Evolutionary conservation across 306 rosid species (phyloP), one percentile per base, ranked within the genome.

Genomic region (Purshia tridentata): DNA sequence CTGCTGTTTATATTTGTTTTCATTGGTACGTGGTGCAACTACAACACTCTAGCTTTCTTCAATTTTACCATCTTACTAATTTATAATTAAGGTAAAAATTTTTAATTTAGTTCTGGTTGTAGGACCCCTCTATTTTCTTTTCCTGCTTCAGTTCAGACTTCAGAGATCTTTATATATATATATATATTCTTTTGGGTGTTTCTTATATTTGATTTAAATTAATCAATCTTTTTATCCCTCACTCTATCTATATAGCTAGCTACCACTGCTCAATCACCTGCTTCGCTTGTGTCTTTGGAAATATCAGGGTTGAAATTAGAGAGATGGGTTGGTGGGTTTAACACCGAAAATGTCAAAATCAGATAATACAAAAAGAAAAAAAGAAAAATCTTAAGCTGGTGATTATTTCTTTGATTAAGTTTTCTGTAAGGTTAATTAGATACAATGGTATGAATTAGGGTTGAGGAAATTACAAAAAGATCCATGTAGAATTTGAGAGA

Each of bases 271-370:
- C 74, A 67, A 62, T 80, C 84, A 69, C 72, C 81, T 4, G 63
- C 85, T 80, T 73, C 3, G 63, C 85, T 80, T 73, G 69, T 81
- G 72, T 81, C 65, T 74, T 56, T 40, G 77, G 77, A 77, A 70
- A 68, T 64, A 74, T 2, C 1, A 29, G 76, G 84, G 72, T 72
- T 75, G 82, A 80, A 76, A 40, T 76, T 76, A 79, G 85, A 73
- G 88, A 81, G 46, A 74, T 79, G 73, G 74, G 81, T 87, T 86
- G 86, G 89, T 86, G 89, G 84, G 88, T 76, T 81, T 75, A 73
- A 88, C 87, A 83, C 84, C 82, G 68, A 72, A 76, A 80, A 76
- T 9, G 88, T 84, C 90, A 80, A 80, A 55, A 73, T 88, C 84
- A 76, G 46, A 61, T 29, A 41, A 51, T 50, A 52, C 53, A 4